Percentiles rank a stretch among this genome's conserved stretches.
Evolutionary conservation across 2,329 filamentous ascomycete genomes (phyloP).

Genomic region (Penicillium hordei): DNA sequence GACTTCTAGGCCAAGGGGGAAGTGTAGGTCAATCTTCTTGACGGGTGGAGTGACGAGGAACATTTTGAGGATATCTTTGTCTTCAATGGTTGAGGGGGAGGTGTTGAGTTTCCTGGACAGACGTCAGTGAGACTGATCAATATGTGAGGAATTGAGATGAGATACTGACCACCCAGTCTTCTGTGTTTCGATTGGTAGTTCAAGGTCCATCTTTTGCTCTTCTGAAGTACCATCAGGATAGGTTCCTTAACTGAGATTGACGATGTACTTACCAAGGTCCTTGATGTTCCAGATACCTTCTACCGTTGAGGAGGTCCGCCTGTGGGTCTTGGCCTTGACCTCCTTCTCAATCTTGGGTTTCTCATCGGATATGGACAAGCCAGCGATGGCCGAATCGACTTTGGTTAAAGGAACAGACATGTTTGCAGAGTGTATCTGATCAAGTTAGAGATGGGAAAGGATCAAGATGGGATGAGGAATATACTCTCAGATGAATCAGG

Average conservation of each 20-base stretch:
- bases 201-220: conserved; percentile 33
- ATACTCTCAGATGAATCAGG: conserved; percentile 2
- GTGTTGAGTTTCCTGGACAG: conserved; percentile 87
- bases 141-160: neutral
- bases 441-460: conserved; percentile 6
- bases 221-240: conserved; percentile 19
- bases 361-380: conserved; percentile 69
- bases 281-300: conserved; percentile 78
- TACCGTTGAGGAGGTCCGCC: conserved; percentile 70
- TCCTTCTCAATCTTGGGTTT: conserved; percentile 39
- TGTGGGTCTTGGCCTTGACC: conserved; percentile 53
- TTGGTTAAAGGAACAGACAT: conserved; percentile 73
- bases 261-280: conserved; percentile 69
- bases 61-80: conserved; percentile 80
- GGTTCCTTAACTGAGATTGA: neutral
- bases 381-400: conserved; percentile 88
- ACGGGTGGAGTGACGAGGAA: conserved; percentile 76
- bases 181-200: conserved; percentile 38
- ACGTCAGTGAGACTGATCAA: neutral
- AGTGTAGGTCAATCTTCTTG: conserved; percentile 92
- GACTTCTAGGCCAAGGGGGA: conserved; percentile 83
- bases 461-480: conserved; percentile 4
- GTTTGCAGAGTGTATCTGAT: conserved; percentile 19
- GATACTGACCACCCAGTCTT: conserved; percentile 36
- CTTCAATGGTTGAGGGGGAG: conserved; percentile 73